Evolutionary conservation across 257 asterid species (phyloP).

Genomic region (Gynochthodes officinalis): DNA sequence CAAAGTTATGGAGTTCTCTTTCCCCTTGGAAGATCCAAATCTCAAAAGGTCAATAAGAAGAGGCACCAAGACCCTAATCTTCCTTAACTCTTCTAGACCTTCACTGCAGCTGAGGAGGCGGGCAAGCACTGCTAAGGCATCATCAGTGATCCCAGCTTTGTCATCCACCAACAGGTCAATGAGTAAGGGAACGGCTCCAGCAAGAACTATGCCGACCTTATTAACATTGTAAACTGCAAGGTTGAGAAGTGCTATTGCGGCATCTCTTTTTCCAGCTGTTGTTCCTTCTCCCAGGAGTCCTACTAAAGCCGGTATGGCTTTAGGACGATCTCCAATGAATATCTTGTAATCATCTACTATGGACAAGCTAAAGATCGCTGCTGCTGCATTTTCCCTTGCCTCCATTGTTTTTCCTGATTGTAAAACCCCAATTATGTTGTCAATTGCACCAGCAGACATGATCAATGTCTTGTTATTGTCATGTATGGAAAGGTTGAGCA

Average conservation of each 20-base stretch:
- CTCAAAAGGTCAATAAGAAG: conserved; percentile 81
- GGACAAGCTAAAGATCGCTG: conserved; percentile 74
- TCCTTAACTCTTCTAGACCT: conserved; percentile 68
- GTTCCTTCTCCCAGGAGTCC: conserved; percentile 69
- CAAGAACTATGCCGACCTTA: conserved; percentile 36
- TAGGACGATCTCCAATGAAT: conserved; percentile 53
- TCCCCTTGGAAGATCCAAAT: conserved; percentile 75
- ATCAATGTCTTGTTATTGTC: conserved; percentile 72
- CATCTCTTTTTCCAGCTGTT: conserved; percentile 68
- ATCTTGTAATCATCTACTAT: conserved; percentile 60
- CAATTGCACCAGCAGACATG: conserved; percentile 76
- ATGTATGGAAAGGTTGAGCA: conserved; percentile 76
- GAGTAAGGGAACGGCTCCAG: conserved; percentile 76
- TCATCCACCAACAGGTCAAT: conserved; percentile 65
- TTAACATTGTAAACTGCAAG: conserved; percentile 58
- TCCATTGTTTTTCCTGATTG: conserved; percentile 63
- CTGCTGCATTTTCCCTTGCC: conserved; percentile 87
- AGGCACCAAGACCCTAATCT: conserved; percentile 50
- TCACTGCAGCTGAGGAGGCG: conserved; percentile 57
- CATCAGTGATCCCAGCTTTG: conserved; percentile 81
- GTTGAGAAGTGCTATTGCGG: conserved; percentile 82
- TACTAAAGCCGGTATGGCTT: conserved; percentile 66
- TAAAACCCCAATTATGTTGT: conserved; percentile 49
- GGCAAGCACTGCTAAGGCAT: conserved; percentile 67
- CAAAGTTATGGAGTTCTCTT: conserved; percentile 70